phyloP scores from a whole-genome alignment of 345 rosid genomes.

The Acer saccharum region DNA sequence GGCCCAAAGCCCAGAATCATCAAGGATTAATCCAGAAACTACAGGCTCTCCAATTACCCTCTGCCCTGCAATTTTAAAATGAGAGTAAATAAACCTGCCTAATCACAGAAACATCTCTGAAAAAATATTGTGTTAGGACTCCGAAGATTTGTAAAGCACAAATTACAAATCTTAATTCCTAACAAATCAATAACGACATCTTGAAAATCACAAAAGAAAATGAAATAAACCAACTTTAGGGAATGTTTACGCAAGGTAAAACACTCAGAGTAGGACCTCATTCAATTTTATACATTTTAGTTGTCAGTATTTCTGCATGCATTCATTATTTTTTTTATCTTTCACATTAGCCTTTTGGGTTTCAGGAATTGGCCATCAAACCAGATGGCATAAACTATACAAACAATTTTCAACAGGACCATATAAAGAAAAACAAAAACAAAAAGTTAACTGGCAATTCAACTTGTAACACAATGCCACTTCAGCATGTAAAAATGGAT shows the following conservation, averaged over 20 bases:
- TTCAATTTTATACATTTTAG: not conserved
- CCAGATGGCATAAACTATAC: not conserved
- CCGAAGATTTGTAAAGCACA: not conserved
- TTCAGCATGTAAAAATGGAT: not conserved
- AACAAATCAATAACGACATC: not conserved
- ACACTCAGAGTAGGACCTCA: not conserved
- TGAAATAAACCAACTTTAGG: slow-evolving; percentile 5
- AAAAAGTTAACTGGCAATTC: not conserved
- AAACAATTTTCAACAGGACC: not conserved
- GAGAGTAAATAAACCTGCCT: not conserved
- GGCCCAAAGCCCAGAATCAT: slow-evolving; percentile 90
- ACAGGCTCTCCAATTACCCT: slow-evolving; percentile 94
- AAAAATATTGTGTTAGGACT: not conserved
- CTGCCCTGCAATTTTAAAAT: slow-evolving; percentile 68
- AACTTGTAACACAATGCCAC: not conserved
- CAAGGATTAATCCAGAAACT: slow-evolving; percentile 85
- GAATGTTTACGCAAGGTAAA: not conserved
- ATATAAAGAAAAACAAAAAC: not conserved
- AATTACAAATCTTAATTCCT: not conserved
- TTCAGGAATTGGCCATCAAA: not conserved
- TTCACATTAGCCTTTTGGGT: not conserved
- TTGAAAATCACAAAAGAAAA: not conserved
- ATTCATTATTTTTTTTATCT: not conserved
- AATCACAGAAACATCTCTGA: slow-evolving; percentile 1
- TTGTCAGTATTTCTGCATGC: not conserved